Evolutionary conservation across 139 green algal genomes (phyloP), one percentile per base, ranked within the genome.

Genomic region (Asterochloris sp.): DNA sequence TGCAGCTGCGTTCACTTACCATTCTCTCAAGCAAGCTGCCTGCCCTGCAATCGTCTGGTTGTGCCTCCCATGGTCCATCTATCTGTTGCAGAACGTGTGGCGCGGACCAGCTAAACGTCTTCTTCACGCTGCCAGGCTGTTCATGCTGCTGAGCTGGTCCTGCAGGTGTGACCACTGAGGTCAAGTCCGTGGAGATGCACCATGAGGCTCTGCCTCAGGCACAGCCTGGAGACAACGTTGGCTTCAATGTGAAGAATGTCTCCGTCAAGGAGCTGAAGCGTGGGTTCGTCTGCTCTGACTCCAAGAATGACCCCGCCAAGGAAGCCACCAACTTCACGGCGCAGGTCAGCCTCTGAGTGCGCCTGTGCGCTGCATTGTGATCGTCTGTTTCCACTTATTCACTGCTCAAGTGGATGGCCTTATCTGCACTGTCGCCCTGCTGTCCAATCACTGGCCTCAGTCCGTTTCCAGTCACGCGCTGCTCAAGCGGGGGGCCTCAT

Each of bases 131-230:
- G 38, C 38, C 38, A 54, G 38, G 38, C 38, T 6, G 38, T 6
- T 54, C 6, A 54, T 54, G 38, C 38, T 54, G 38, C 38, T 54
- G 38, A 54, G 38, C 38, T 54, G 38, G n/a, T 6, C 2, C 6
- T 54, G 38, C 38, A 54, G 38, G 82, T 73, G 83, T 91, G 67
- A 87, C 82, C 62, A 89, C 88, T 83, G 88, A 91, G 75, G 86
- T 99, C 78, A 98, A 98, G 91, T 98, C 97, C 69, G 95, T 99
- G 85, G 97, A 99, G 95, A 99, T 99, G 97, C 97, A 99, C 94
- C 97, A 99, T 92, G 96, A 99, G 96, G 93, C 93, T 84, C 91
- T 99, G 83, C 91, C 94, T 62, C 89, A 96, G 91, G 94, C 94
- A 69, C 89, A 89, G 79, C 95, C 97, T 78, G 97, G 97, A 85